Conservation (phyloP, 2,329 filamentous ascomycete species). For the Biscogniauxia sp. region DNA sequence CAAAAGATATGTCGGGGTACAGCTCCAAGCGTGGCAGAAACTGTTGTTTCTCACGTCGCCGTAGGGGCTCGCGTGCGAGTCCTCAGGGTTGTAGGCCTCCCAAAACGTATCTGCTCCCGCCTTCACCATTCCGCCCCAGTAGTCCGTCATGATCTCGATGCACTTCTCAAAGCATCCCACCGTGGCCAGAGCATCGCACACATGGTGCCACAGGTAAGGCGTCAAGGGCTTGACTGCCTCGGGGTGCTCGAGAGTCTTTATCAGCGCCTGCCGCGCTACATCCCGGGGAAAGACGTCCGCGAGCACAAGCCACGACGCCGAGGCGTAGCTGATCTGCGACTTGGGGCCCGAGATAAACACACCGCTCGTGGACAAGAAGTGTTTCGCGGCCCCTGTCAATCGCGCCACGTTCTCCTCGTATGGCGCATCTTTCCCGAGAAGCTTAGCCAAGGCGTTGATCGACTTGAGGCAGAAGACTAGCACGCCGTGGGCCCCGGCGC, state of each 20-base stretch:
- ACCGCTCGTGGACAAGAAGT: not conserved
- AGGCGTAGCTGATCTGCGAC: not conserved
- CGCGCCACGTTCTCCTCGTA: not conserved
- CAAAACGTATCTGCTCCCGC: not conserved
- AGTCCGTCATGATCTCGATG: not conserved
- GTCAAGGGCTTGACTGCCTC: not conserved
- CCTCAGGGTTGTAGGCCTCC: not conserved
- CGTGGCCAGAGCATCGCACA: not conserved
- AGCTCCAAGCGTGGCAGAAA: not conserved
- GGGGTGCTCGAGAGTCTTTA: not conserved
- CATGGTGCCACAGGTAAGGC: not conserved
- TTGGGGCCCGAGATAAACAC: not conserved
- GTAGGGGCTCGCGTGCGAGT: not conserved
- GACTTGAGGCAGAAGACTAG: not conserved
- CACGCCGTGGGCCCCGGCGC: not conserved
- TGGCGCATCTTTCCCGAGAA: not conserved
- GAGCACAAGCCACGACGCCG: not conserved
- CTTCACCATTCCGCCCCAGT: not conserved
- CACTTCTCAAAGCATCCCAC: not conserved
- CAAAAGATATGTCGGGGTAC: not conserved
- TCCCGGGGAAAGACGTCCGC: not conserved
- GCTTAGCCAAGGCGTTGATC: not conserved
- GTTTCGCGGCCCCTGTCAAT: not conserved
- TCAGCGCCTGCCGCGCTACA: not conserved
- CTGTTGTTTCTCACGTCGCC: not conserved